These are phyloP conservation scores for Guyanaporus albipodus DNA, from an alignment of 768 basidiomycete species.

Conservation along the genomic window DNA sequence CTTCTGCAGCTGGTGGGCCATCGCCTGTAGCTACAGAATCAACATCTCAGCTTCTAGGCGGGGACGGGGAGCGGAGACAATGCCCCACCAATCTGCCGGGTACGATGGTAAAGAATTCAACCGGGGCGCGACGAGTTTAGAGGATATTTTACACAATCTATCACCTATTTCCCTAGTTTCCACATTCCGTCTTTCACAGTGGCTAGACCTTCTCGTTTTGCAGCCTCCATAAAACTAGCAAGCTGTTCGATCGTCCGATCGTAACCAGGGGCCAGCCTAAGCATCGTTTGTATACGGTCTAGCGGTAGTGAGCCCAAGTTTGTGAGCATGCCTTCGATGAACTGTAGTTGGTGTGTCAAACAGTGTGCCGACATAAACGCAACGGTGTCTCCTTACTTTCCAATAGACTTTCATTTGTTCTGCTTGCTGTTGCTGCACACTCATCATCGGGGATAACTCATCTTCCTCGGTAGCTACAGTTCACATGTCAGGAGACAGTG, in stretches of 20 bases:
- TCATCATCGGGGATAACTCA: slow-evolving; percentile 46
- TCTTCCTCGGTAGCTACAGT: slow-evolving; percentile 38
- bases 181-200: slow-evolving; percentile 66
- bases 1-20: too few relatives aligned
- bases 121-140: background rate
- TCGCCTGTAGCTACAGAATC: too few relatives aligned
- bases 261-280: slow-evolving; percentile 80
- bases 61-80: too few relatives aligned
- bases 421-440: slow-evolving; percentile 68
- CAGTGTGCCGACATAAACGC: background rate
- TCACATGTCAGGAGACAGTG: background rate
- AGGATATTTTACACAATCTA: background rate
- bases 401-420: slow-evolving; percentile 87
- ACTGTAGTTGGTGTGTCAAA: slow-evolving; percentile 40
- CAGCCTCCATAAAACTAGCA: slow-evolving; percentile 73
- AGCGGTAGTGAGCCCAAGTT: slow-evolving; percentile 74
- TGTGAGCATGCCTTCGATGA: slow-evolving; percentile 88
- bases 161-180: slow-evolving; percentile 40
- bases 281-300: slow-evolving; percentile 86
- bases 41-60: too few relatives aligned
- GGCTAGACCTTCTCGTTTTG: slow-evolving; percentile 73
- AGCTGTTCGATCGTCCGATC: slow-evolving; percentile 79
- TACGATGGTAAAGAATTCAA: background rate
- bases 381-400: slow-evolving; percentile 52
- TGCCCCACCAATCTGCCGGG: too few relatives aligned